phyloP scores from a whole-genome alignment of 2,329 filamentous ascomycete genomes.

The Gnomoniopsis sp. region DNA sequence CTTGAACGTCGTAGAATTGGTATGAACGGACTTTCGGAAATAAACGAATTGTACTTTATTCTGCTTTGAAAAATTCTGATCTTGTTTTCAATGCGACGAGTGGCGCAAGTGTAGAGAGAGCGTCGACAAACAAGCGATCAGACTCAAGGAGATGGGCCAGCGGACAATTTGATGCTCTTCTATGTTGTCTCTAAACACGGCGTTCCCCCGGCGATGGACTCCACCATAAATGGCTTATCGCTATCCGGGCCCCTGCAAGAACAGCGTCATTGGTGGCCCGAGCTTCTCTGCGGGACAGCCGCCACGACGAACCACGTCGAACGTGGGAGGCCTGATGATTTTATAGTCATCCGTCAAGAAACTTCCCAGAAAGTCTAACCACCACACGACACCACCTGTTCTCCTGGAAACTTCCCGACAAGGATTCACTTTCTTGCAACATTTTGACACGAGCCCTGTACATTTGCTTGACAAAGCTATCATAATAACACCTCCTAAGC shows the following conservation, averaged over 20 bases:
- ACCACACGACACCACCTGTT: background rate
- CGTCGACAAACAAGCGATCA: background rate
- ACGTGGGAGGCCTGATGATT: background rate
- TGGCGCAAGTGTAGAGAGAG: background rate
- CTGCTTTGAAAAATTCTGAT: background rate
- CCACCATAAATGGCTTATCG: background rate
- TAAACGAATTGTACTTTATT: background rate
- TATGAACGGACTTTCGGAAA: no score
- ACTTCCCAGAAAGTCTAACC: background rate
- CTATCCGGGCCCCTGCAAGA: background rate
- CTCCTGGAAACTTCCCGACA: no score
- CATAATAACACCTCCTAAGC: background rate
- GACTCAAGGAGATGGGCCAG: background rate
- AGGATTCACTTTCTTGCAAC: no score
- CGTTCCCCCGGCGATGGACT: conserved; percentile 3
- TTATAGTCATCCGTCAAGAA: background rate
- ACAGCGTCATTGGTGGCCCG: conserved; percentile 1
- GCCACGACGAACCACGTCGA: conserved; percentile 8
- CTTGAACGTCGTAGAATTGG: conserved; percentile 32
- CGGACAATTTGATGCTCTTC: background rate
- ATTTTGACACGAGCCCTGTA: no score
- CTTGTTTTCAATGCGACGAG: background rate
- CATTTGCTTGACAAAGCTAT: background rate
- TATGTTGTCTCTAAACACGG: background rate
- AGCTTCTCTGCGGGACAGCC: conserved; percentile 6